Evolutionary conservation across 257 asterid genomes (phyloP).

Genomic region (Solanum clarkiae): DNA sequence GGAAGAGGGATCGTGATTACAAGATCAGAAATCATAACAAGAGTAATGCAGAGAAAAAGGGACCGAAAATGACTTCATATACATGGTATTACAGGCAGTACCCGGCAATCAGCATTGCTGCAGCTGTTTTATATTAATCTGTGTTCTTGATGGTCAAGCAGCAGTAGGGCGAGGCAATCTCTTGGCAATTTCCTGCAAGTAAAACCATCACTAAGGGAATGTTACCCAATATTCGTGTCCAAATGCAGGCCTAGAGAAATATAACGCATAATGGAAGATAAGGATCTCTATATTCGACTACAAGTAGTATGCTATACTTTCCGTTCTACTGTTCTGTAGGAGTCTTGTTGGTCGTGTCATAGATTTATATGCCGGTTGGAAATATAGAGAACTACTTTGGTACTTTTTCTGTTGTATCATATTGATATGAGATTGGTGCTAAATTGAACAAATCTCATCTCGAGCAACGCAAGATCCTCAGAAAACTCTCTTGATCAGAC

Average conservation of each 20-base stretch:
- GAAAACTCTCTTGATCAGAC: background rate
- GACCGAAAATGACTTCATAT: conserved; percentile 8
- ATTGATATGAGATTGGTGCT: background rate
- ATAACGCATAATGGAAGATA: background rate
- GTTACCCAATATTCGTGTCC: background rate
- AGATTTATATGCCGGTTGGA: background rate
- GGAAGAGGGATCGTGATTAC: background rate
- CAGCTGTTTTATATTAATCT: background rate
- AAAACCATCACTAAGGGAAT: background rate
- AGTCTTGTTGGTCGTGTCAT: background rate
- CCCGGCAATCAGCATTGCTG: conserved; percentile 12
- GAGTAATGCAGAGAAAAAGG: background rate
- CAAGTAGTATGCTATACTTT: background rate
- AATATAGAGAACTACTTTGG: background rate
- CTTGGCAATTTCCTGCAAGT: conserved; percentile 66
- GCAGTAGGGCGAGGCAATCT: conserved; percentile 66
- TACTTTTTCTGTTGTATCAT: background rate
- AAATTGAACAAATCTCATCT: background rate
- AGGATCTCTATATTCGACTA: background rate
- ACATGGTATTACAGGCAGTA: conserved; percentile 28
- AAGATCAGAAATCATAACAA: background rate
- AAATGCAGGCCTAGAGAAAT: background rate
- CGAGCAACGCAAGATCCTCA: background rate
- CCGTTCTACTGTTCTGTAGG: background rate
- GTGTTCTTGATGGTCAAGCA: conserved; percentile 17